These are phyloP conservation scores for Phytophthora ohioensis DNA, from an alignment of 352 stramenopile genomes.

Conservation along the genomic window DNA sequence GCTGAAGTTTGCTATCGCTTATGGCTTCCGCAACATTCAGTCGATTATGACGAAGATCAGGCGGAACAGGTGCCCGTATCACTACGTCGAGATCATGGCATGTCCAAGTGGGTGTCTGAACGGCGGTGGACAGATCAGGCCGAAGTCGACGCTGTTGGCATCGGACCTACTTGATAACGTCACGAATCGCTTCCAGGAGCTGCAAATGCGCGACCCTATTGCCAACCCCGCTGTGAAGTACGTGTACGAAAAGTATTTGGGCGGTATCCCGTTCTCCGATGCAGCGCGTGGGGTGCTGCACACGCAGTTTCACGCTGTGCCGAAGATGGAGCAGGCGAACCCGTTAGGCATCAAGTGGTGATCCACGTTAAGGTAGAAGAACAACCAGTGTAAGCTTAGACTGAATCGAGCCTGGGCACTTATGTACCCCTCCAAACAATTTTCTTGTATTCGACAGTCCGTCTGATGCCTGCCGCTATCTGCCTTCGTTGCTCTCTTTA, in stretches of 20 bases:
- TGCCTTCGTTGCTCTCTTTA: slow-evolving; percentile 28
- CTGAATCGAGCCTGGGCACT: slow-evolving; percentile 16
- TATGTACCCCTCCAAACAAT: slow-evolving; percentile 16
- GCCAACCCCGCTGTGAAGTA: slow-evolving; percentile 84
- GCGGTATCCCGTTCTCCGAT: slow-evolving; percentile 75
- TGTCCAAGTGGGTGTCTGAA: slow-evolving; percentile 98
- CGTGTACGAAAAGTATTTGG: slow-evolving; percentile 88
- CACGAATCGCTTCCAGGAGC: slow-evolving; percentile 70
- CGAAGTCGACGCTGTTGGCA: slow-evolving; percentile 62
- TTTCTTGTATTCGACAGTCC: slow-evolving; percentile 28
- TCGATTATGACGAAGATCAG: slow-evolving; percentile 94
- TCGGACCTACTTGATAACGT: slow-evolving; percentile 73
- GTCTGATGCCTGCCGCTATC: slow-evolving; percentile 22
- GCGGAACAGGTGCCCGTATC: slow-evolving; percentile 90
- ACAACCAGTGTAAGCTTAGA: slow-evolving; percentile 28
- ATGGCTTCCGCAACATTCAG: slow-evolving; percentile 98
- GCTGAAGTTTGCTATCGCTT: slow-evolving; percentile 94
- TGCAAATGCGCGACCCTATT: slow-evolving; percentile 59
- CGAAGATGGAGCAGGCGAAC: slow-evolving; percentile 88
- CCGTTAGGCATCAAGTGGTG: slow-evolving; percentile 91
- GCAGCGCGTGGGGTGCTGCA: slow-evolving; percentile 69
- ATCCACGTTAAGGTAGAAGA: slow-evolving; percentile 20
- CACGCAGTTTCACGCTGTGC: slow-evolving; percentile 85
- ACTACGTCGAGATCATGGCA: slow-evolving; percentile 99
- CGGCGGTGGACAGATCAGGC: slow-evolving; percentile 95